Percentiles rank a stretch among this genome's conserved stretches.
Evolutionary conservation across 805 yeast species (phyloP).

Genomic region (Barnettozyma sp.): DNA sequence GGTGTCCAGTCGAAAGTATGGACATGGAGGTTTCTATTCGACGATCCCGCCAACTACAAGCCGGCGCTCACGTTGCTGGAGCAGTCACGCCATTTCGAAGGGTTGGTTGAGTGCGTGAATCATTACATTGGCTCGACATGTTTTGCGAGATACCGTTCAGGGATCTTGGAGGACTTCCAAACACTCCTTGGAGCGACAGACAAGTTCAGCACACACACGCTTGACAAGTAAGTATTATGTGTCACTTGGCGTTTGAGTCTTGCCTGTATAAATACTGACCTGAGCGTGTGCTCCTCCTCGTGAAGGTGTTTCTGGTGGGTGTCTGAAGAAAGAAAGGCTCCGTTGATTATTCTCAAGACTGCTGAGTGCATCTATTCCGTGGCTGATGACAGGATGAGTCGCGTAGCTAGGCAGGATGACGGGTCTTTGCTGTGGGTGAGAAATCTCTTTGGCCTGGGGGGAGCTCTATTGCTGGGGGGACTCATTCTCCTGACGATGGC

Average conservation of each 20-base stretch:
- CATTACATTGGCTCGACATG: constrained; percentile 10
- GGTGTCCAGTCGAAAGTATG: background rate
- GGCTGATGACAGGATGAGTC: background rate
- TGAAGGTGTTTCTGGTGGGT: constrained; percentile 12
- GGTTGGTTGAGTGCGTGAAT: constrained; percentile 11
- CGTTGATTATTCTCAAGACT: constrained; percentile 7
- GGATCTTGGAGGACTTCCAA: constrained; percentile 6
- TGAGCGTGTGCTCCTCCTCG: too few relatives aligned
- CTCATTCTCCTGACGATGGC: too few relatives aligned
- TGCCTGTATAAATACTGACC: too few relatives aligned
- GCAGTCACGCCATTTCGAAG: constrained; percentile 9
- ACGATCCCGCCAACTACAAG: background rate
- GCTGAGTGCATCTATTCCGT: constrained; percentile 7
- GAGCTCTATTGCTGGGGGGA: background rate
- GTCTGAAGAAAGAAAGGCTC: constrained; percentile 7
- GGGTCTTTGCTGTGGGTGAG: background rate
- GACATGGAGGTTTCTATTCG: background rate
- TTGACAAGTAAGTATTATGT: constrained; percentile 6
- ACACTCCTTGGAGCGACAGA: background rate
- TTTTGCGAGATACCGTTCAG: constrained; percentile 9
- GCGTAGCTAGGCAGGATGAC: too few relatives aligned
- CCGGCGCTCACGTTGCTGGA: constrained; percentile 2
- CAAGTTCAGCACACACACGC: background rate
- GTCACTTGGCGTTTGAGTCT: background rate
- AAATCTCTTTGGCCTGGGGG: background rate